Evolutionary conservation across 345 rosid genomes (phyloP), one percentile per base, ranked within the genome.

Genomic region (Hypericum perforatum): DNA sequence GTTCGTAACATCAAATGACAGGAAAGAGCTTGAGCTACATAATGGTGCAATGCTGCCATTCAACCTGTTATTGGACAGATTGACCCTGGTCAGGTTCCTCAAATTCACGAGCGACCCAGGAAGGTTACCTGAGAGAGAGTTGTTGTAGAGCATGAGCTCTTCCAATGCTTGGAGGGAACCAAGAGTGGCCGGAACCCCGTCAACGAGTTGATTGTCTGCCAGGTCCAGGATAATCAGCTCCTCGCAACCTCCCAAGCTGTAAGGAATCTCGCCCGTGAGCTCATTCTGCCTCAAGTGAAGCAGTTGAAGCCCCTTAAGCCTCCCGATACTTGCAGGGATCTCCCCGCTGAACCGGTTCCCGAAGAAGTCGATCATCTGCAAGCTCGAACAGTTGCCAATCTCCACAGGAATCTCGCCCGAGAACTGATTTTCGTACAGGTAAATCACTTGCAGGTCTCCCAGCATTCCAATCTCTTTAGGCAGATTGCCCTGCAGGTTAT

Each of bases 101-200:
- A 92, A 68, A 58, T 69, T 78, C 67, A 37, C 39, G 37, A 92
- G 75, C 37, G 86, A 63, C 45, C 67, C 70, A 7, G 98, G 96
- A 57, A 92, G 78, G 1, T 14, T 76, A 54, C 95, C 96, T 53
- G 69, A 68, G 12, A 92, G 84, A 13, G 96, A 83, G 53, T 92
- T 92, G 76, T 92, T 92, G 78, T 92, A 88, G 48, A 92, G 87
- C 96, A 88, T 83, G 49, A 88, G 55, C 79, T 85, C 82, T 65
- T 80, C 64, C 16, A 92, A 59, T 36, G 71, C 70, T 10, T 54
- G 64, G n/a, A 92, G 73, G 61, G 12, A 69, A 47, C 91, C 89
- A 0, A 80, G 67, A 0, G 80, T 73, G 0, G 60, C 68, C 0
- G 98, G 94, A 70, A 85, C 72, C 10, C 72, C 69, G 43, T 94